phyloP scores from a whole-genome alignment of 257 asterid species.

The Eustoma russellianum region DNA sequence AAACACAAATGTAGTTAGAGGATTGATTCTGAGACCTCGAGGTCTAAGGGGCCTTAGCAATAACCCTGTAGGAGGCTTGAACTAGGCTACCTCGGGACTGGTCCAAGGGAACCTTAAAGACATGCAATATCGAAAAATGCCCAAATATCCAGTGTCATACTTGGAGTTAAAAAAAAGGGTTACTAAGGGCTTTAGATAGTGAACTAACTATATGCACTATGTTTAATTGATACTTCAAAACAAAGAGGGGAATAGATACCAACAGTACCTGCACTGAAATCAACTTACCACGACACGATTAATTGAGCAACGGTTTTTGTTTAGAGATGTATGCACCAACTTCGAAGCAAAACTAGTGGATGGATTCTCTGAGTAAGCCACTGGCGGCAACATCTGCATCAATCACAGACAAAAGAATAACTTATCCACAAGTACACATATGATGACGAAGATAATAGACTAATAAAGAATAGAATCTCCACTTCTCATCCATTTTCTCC shows the following conservation, averaged over 20 bases:
- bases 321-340: conserved; percentile 93
- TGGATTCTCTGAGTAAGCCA: conserved; percentile 77
- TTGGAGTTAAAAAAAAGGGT: no score
- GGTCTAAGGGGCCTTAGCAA: no score
- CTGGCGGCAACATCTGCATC: conserved; percentile 86
- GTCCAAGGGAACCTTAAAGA: no score
- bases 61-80: no score
- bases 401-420: conserved; percentile 12
- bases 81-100: no score
- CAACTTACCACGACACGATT: conserved; percentile 82
- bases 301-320: conserved; percentile 92
- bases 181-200: no score
- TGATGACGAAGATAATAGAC: background rate
- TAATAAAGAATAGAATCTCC: background rate
- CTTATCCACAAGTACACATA: background rate
- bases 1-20: no score
- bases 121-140: no score
- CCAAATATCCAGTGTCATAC: no score
- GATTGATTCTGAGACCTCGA: no score
- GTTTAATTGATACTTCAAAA: background rate
- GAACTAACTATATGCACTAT: no score
- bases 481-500: background rate
- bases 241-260: conserved; percentile 5
- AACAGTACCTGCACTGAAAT: conserved; percentile 12
- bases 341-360: conserved; percentile 95